Conservation (phyloP, 805 yeast genomes). For the Sugiyamaella qingdaonensis region DNA sequence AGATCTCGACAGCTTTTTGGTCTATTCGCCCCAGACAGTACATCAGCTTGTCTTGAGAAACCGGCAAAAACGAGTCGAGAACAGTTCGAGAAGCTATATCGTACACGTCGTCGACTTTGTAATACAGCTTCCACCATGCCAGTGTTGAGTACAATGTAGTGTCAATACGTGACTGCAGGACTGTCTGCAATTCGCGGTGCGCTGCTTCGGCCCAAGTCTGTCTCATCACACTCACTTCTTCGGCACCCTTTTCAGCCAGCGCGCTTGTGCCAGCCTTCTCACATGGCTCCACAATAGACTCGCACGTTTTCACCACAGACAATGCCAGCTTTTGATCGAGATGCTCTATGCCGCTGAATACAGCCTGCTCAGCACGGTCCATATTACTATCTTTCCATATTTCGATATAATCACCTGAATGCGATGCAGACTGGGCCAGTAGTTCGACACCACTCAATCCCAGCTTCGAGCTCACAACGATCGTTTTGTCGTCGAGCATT, state of each 20-base stretch:
- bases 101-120: slow-evolving; percentile 35
- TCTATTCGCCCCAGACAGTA: slow-evolving; percentile 33
- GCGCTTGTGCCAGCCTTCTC: background rate
- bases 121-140: slow-evolving; percentile 38
- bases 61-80: slow-evolving; percentile 25
- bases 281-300: slow-evolving; percentile 22
- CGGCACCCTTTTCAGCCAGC: slow-evolving; percentile 16
- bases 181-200: slow-evolving; percentile 37
- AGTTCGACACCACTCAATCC: slow-evolving; percentile 26
- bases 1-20: slow-evolving; percentile 14
- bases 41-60: slow-evolving; percentile 26
- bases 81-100: slow-evolving; percentile 22
- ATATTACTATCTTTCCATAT: slow-evolving; percentile 24
- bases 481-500: slow-evolving; percentile 10
- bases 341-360: slow-evolving; percentile 15
- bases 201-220: slow-evolving; percentile 34
- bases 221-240: slow-evolving; percentile 20
- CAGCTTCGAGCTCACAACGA: slow-evolving; percentile 17
- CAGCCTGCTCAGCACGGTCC: slow-evolving; percentile 18
- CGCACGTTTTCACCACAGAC: slow-evolving; percentile 30
- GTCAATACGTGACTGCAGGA: slow-evolving; percentile 27
- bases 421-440: slow-evolving; percentile 27
- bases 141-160: slow-evolving; percentile 17
- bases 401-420: slow-evolving; percentile 24
- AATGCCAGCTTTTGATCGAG: slow-evolving; percentile 18